Base-by-base conservation (phyloP, 345 rosid genomes). In the Sonneratia alba region DNA sequence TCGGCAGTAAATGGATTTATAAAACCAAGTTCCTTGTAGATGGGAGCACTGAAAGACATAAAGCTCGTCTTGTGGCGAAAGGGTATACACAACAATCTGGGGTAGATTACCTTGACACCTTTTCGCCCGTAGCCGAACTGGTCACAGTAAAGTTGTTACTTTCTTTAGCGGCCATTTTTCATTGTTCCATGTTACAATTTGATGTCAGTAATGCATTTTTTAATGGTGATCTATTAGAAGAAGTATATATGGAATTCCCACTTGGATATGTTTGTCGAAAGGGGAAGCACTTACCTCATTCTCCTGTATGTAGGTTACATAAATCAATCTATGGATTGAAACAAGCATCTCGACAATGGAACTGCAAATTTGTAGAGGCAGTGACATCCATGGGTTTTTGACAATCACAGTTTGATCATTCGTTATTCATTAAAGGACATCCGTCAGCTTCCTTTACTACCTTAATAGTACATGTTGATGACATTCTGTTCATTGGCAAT, bases 331-430 rank as follows among this genome's bases (percentile, higher is more conserved):
- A 40, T 40, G 53, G 71, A 19, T 27, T 68, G 2, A 42, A 47
- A 40, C 71, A 68, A 68, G 56, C 71, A 11, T 68, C 71, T 11
- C 27, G 56, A 7, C 10, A 68, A 12, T 68, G 71, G 71, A 21
- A 9, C 42, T 14, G 0, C 27, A 68, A 40, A 14, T 68, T 68
- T 68, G 6, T 32, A 2, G 7, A 34, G 0, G 27, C 55, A 14
- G 12, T 68, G 3, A 12, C 24, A 40, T 24, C 40, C 42, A 9
- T 15, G 4, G 34, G 55, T 40, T 68, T 68, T n/a, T 11, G 51
- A 37, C 24, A 68, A 11, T 45, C 71, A 9, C 24, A 22, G 14
- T 16, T 18, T 0, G 53, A 68, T 40, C 49, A 45, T 24, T 13
- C 36, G 5, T 45, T 68, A 40, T 68, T 68, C 55, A 40, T 40